Base-by-base conservation (phyloP, 108 stramenopile genomes). In the Nitzschia sp. region DNA sequence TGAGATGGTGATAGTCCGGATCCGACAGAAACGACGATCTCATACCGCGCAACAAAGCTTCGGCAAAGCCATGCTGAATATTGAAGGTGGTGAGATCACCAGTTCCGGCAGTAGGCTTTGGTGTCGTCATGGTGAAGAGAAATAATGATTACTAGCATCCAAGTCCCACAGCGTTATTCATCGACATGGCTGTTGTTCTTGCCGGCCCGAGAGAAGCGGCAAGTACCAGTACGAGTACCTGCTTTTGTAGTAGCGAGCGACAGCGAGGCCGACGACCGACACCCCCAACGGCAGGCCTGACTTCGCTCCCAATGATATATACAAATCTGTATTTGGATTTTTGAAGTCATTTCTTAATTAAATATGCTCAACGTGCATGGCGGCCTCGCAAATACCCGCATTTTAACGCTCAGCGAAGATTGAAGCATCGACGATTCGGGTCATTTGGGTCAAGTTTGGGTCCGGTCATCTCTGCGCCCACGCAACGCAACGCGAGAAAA, bases 1-100 rank as follows among this genome's bases (percentile, higher is more conserved):
- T 93, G 66, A 99, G 60, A 67, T 97, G 94, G 68, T 96, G 90
- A 78, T 97, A 97, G 67, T 97, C 96, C 36, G 86, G 70, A 80
- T 98, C 98, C 32, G 60, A 53, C 25, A 99, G 69, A 80, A 99
- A 98, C 21, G 95, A 95, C 9, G 84, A 91, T 25, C 97, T 87
- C 92, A 97, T 97, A 6, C 99, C 99, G 25, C 98, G 92, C 21
- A 97, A 84, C 46, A 98, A 70, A 6, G 97, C 97, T 68, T 99
- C 99, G 29, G 85, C 56, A 72, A 98, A 98, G 6, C 98, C 99
- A 77, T 99, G 94, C 53, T 89, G 87, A 63, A 98, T 90, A 80
- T 99, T 99, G 80, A 97, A 99, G 52, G 83, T 93, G 68, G 82
- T 58, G 58, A 99, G 75, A 68, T 88, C 82, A 44, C 98, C 97